Conservation (phyloP, 768 basidiomycete species). For the Auricularia auricula-judae region DNA sequence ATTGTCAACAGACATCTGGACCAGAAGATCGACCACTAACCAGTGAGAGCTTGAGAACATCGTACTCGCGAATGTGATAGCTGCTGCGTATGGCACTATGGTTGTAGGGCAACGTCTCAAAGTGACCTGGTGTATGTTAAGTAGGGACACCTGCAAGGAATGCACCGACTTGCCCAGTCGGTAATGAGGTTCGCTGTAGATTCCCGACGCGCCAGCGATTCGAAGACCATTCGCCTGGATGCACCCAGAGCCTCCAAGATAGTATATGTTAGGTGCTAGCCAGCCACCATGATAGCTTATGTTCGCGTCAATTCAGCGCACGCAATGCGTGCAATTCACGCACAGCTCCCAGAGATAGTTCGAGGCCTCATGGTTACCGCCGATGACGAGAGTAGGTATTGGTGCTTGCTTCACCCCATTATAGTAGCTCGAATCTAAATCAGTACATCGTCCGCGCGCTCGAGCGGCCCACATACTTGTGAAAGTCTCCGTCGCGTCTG, state of each 20-base stretch:
- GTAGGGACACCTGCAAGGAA: background rate
- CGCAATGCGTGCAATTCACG: conserved; percentile 17
- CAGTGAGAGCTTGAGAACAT: conserved; percentile 61
- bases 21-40: conserved; percentile 13
- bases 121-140: conserved; percentile 35
- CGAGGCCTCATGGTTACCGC: conserved; percentile 95
- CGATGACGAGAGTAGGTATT: conserved; percentile 84
- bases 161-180: conserved; percentile 30
- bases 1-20: background rate
- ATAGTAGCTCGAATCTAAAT: conserved; percentile 56
- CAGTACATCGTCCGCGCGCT: background rate
- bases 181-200: conserved; percentile 75
- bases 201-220: conserved; percentile 87
- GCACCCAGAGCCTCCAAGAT: conserved; percentile 84
- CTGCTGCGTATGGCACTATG: conserved; percentile 61
- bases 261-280: conserved; percentile 95
- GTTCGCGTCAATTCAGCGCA: background rate
- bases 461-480: conserved; percentile 23
- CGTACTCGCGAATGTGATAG: conserved; percentile 86
- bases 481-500: conserved; percentile 70
- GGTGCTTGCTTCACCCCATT: conserved; percentile 74
- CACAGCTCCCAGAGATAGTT: conserved; percentile 96
- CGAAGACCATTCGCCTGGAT: conserved; percentile 79
- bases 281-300: conserved; percentile 89
- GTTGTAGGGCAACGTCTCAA: conserved; percentile 77